phyloP scores from a whole-genome alignment of 106 monocot genomes.

The Gastrodia elata region DNA sequence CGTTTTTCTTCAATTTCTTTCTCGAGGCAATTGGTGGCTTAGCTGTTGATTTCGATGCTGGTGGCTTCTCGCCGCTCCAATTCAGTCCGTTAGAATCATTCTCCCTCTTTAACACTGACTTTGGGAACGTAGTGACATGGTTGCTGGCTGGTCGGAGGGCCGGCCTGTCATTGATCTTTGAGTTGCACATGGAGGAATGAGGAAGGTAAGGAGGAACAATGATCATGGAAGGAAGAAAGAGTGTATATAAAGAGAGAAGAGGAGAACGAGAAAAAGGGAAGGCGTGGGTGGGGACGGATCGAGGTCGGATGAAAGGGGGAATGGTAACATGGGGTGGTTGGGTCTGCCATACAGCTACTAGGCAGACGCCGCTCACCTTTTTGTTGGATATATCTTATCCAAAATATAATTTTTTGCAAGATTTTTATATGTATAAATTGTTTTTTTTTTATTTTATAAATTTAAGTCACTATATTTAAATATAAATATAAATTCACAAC shows the following conservation, averaged over 20 bases:
- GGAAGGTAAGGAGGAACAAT: neutral
- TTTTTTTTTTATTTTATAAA: too few relatives aligned
- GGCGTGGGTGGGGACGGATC: slow-evolving; percentile 2
- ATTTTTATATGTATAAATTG: too few relatives aligned
- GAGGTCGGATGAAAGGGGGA: slow-evolving; percentile 5
- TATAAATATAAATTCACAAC: too few relatives aligned
- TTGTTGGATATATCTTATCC: slow-evolving; percentile 1
- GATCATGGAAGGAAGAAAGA: neutral
- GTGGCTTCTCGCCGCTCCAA: slow-evolving; percentile 28
- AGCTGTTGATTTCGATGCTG: slow-evolving; percentile 10
- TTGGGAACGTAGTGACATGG: neutral
- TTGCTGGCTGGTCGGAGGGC: slow-evolving; percentile 1
- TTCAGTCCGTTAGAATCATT: slow-evolving; percentile 23
- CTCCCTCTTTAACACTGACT: slow-evolving; percentile 14
- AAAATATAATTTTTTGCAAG: neutral
- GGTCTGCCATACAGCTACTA: neutral
- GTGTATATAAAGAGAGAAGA: slow-evolving; percentile 10
- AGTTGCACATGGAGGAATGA: slow-evolving; percentile 42
- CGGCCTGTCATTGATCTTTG: slow-evolving; percentile 36
- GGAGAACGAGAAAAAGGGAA: slow-evolving; percentile 4
- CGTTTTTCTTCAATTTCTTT: slow-evolving; percentile 45
- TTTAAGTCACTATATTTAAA: too few relatives aligned
- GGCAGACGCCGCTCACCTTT: neutral
- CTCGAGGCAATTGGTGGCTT: slow-evolving; percentile 5
- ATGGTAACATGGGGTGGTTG: slow-evolving; percentile 9